phyloP scores from a whole-genome alignment of 148 eudicot genomes.

The Mesembryanthemum crystallinum region DNA sequence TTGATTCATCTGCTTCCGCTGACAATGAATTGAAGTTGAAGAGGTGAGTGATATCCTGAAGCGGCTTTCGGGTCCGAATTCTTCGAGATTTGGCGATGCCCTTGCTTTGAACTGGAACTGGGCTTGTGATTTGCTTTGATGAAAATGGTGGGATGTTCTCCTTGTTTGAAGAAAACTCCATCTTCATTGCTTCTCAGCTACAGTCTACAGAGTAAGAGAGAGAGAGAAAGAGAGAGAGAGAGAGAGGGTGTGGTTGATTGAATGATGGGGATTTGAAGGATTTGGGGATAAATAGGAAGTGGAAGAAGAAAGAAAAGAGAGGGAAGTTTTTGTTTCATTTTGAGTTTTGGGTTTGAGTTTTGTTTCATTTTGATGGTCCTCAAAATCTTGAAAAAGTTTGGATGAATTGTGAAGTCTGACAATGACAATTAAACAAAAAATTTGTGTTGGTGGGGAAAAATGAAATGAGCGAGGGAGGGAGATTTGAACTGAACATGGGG shows the following conservation, averaged over 20 bases:
- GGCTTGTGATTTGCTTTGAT: slow-evolving; percentile 16
- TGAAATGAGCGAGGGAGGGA: no score
- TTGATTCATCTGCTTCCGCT: background rate
- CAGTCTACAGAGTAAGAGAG: background rate
- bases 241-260: no score
- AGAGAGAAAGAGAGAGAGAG: background rate
- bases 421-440: no score
- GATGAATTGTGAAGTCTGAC: no score
- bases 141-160: slow-evolving; percentile 28
- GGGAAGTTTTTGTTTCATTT: no score
- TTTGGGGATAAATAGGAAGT: slow-evolving; percentile 9
- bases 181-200: background rate
- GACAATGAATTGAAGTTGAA: slow-evolving; percentile 3
- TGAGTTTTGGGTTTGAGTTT: no score
- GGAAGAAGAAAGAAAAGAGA: background rate
- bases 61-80: slow-evolving; percentile 14
- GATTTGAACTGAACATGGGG: no score
- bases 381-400: no score
- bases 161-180: slow-evolving; percentile 1
- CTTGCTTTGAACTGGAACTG: slow-evolving; percentile 14
- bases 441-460: no score
- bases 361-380: background rate
- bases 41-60: slow-evolving; percentile 31
- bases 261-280: background rate
- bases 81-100: background rate